Percentiles rank a stretch among this genome's conserved stretches.
phyloP scores from a whole-genome alignment of 1,284 basidiomycete genomes.

The Vanrija humicola region DNA sequence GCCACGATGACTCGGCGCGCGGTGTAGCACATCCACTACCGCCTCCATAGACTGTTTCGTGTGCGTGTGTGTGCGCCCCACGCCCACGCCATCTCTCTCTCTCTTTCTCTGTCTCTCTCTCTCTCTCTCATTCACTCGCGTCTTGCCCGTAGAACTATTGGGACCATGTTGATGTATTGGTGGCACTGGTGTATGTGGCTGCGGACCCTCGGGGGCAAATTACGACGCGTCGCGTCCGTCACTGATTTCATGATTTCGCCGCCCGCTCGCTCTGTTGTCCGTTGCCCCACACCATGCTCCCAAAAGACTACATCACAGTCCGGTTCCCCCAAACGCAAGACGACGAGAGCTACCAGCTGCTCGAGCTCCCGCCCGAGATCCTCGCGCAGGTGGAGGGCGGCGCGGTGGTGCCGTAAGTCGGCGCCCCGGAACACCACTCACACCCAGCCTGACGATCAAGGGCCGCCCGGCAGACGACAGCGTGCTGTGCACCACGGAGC shows the following conservation, averaged over 20 bases:
- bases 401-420: slow-evolving; percentile 34
- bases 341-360: slow-evolving; percentile 41
- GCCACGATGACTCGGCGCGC: too few species aligned
- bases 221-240: not conserved
- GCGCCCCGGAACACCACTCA: not conserved
- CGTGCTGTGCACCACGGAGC: slow-evolving; percentile 72
- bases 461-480: slow-evolving; percentile 77
- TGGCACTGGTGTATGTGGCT: not conserved
- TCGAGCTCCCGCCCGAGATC: slow-evolving; percentile 47
- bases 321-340: slow-evolving; percentile 18
- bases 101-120: not conserved
- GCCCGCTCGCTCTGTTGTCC: not conserved
- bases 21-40: not conserved
- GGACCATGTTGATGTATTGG: not conserved
- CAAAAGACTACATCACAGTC: slow-evolving; percentile 16
- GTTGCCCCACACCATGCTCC: slow-evolving; percentile 8
- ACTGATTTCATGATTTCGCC: too few species aligned
- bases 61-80: not conserved
- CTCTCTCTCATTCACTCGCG: not conserved
- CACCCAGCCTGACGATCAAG: slow-evolving; percentile 68
- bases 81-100: not conserved
- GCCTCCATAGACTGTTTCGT: not conserved
- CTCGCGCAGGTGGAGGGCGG: slow-evolving; percentile 40
- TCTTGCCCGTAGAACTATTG: not conserved
- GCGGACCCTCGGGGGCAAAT: not conserved